Conservation (phyloP, 2,329 filamentous ascomycete species). For the Trichoderma aggressivum region DNA sequence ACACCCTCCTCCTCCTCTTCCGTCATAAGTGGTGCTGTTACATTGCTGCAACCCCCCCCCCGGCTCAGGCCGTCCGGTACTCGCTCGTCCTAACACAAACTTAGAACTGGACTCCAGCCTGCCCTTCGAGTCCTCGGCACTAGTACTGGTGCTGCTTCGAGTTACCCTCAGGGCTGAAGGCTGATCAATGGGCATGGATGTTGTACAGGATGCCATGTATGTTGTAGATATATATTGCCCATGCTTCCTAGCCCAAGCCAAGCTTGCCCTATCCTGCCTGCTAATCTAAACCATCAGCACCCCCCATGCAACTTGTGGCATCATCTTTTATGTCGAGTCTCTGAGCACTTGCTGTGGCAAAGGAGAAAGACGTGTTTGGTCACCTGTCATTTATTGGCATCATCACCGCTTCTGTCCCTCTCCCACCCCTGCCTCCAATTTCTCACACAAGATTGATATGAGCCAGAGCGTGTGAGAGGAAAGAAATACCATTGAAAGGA, state of each 20-base stretch:
- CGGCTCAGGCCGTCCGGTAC: background rate
- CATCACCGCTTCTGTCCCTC: background rate
- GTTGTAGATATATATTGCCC: conserved; percentile 2
- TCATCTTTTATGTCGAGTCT: background rate
- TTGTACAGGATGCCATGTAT: background rate
- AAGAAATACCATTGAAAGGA: background rate
- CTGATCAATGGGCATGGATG: background rate
- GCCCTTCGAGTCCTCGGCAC: background rate
- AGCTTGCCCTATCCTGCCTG: background rate
- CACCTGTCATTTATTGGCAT: background rate
- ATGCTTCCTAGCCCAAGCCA: background rate
- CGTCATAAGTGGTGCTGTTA: background rate
- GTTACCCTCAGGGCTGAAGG: background rate
- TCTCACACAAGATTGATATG: background rate
- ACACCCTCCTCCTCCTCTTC: background rate
- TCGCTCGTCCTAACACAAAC: background rate
- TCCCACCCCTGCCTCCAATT: background rate
- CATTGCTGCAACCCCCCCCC: background rate
- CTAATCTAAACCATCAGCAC: background rate
- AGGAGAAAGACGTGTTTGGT: background rate
- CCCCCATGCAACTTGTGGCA: background rate
- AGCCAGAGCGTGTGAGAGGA: background rate
- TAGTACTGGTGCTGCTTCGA: background rate
- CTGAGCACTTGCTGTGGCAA: background rate
- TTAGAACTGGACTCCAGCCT: background rate